These are phyloP conservation scores for Colletotrichum sp. DNA, from an alignment of 2,329 filamentous ascomycete species.

Conservation along the genomic window DNA sequence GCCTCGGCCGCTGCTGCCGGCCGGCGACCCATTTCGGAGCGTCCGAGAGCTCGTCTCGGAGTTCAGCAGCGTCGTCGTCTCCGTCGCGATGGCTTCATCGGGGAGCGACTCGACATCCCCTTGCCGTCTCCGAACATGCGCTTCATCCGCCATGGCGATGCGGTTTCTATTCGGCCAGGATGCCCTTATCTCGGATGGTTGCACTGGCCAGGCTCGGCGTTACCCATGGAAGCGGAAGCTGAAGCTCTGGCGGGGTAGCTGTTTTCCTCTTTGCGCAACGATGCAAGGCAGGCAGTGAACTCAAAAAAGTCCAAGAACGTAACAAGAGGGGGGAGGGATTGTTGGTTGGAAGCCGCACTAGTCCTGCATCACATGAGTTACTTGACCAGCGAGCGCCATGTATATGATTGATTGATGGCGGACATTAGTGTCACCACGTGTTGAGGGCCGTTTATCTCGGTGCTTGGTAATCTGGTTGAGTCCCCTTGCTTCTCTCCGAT, in stretches of 20 bases:
- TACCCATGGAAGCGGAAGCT: neutral
- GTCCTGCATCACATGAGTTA: neutral
- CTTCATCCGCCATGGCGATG: neutral
- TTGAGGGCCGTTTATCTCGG: neutral
- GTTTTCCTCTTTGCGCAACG: neutral
- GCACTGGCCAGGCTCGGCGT: neutral
- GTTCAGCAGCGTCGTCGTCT: slow-evolving; percentile 21
- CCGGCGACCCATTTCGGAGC: slow-evolving; percentile 7
- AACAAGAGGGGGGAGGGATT: neutral
- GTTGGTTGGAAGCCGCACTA: neutral
- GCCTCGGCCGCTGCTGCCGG: neutral
- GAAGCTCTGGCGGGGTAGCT: neutral
- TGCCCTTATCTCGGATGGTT: neutral
- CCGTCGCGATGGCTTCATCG: slow-evolving; percentile 10
- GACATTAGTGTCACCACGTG: neutral
- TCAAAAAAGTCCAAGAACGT: neutral
- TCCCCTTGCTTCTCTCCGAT: neutral
- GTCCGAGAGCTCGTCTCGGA: slow-evolving; percentile 16
- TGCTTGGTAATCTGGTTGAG: slow-evolving; percentile 15
- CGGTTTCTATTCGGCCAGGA: neutral
- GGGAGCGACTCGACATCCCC: neutral
- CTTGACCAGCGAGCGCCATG: neutral
- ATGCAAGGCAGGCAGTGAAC: neutral
- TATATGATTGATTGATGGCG: neutral
- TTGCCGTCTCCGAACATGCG: neutral